These are phyloP conservation scores for Yamadazyma trypodendri DNA, from an alignment of 1,139 yeast genomes.

Conservation along the genomic window DNA sequence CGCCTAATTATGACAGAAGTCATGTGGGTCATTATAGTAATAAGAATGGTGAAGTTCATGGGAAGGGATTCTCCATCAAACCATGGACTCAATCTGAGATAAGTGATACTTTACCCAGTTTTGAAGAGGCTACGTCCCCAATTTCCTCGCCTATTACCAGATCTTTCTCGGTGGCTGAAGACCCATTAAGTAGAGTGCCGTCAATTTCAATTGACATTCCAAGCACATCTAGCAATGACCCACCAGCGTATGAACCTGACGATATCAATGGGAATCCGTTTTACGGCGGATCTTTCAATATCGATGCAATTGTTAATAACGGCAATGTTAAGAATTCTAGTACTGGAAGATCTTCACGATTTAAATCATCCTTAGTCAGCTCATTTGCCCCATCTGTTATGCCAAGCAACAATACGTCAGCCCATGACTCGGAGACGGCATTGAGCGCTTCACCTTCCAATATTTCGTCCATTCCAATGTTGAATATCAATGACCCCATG, in stretches of 20 bases:
- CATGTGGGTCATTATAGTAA: slow-evolving; percentile 3
- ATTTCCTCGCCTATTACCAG: slow-evolving; percentile 33
- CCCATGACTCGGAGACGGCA: slow-evolving; percentile 2
- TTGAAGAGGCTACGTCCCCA: slow-evolving; percentile 53
- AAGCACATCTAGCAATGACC: slow-evolving; percentile 11
- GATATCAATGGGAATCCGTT: neutral
- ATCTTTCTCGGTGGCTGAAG: slow-evolving; percentile 35
- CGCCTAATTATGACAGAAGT: slow-evolving; percentile 30
- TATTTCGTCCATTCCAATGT: slow-evolving; percentile 5
- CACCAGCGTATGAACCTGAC: slow-evolving; percentile 28
- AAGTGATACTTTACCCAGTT: slow-evolving; percentile 48
- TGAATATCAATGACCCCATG: slow-evolving; percentile 1
- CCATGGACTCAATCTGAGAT: slow-evolving; percentile 21
- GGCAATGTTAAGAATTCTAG: slow-evolving; percentile 8
- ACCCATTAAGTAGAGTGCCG: slow-evolving; percentile 33
- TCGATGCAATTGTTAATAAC: slow-evolving; percentile 24
- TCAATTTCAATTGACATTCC: slow-evolving; percentile 34
- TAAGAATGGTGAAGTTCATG: slow-evolving; percentile 14
- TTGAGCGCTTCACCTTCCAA: slow-evolving; percentile 8
- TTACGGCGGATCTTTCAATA: slow-evolving; percentile 13
- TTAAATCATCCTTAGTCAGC: slow-evolving; percentile 16
- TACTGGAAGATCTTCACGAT: slow-evolving; percentile 9
- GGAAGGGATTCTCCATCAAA: slow-evolving; percentile 41
- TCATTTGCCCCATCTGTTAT: slow-evolving; percentile 17
- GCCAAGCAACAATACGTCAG: neutral